phyloP scores from a whole-genome alignment of 768 basidiomycete species.

The Fomitopsis pulvina region DNA sequence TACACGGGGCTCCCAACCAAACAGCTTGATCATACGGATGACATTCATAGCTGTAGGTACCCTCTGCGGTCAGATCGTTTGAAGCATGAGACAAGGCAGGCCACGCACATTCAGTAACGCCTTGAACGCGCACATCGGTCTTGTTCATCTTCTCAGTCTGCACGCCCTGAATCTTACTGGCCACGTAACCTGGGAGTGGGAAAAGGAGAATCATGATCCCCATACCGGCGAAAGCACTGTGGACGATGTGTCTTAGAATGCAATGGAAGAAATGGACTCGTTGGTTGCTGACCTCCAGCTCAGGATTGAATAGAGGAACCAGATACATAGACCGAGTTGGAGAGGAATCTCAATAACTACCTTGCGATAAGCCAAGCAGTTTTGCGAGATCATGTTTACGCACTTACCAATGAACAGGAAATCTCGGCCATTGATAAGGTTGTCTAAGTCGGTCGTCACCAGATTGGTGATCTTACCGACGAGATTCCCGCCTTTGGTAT shows the following conservation, averaged over 20 bases:
- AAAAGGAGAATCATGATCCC: constrained; percentile 34
- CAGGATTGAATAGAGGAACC: constrained; percentile 37
- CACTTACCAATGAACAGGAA: constrained; percentile 16
- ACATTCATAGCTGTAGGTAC: constrained; percentile 29
- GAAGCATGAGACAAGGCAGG: no score
- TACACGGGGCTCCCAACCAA: constrained; percentile 42
- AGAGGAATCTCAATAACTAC: constrained; percentile 31
- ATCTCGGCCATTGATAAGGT: constrained; percentile 23
- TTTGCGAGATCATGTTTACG: constrained; percentile 10
- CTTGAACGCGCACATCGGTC: constrained; percentile 40
- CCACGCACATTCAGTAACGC: constrained; percentile 33
- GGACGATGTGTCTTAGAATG: background rate
- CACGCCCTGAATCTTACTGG: constrained; percentile 27
- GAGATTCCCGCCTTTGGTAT: constrained; percentile 32
- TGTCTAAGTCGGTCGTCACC: constrained; percentile 38
- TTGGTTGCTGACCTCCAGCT: constrained; percentile 32
- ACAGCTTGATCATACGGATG: constrained; percentile 46
- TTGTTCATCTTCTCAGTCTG: constrained; percentile 38
- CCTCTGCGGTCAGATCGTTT: constrained; percentile 35
- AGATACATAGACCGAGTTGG: constrained; percentile 32
- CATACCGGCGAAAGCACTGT: constrained; percentile 35
- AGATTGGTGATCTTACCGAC: constrained; percentile 73
- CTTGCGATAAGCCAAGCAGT: background rate
- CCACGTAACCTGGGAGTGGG: constrained; percentile 37
- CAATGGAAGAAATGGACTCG: background rate